Evolutionary conservation across 176 grass and related monocot species (phyloP), one percentile per base, ranked within the genome.

Genomic region (Triticum urartu): DNA sequence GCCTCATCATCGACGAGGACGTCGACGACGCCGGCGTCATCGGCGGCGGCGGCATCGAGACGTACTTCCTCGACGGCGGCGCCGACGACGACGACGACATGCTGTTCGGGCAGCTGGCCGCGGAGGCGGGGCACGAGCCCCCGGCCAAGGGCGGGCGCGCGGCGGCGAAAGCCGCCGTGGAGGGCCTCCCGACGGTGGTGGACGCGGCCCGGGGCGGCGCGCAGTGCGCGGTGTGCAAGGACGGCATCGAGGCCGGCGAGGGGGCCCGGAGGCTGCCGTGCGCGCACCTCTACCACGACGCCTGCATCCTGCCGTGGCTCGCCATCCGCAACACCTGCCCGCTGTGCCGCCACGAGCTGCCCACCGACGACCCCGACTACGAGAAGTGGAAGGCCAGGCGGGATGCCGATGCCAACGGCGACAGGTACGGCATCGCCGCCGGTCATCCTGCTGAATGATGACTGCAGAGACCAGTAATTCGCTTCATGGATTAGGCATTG

Each of bases 191-290:
- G 4, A 91, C 84, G 22, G 88, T 99, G 72, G 71, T 68, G 39
- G 84, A 75, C 58, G 75, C 82, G 25, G 86, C n/a, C 2, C 54
- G 71, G 32, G 81, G 67, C 70, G 82, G 86, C 35, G 25, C 70
- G 25, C 73, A 81, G 80, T 96, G 97, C 85, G 94, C 97, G 10
- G 92, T 96, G 48, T 99, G 97, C 86, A 99, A 94, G 85, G 94
- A 94, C 39, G 67, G 81, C 59, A 81, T 94, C 65, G 67, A 82
- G 80, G 88, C 83, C 11, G 90, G 80, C 43, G 94, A 91, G 66
- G 67, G 50, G 10, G 90, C 93, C 47, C 84, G 86, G 74, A 83
- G 78, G 78, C 72, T 94, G 85, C 94, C 94, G 40, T 97, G 94
- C 83, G 87, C 86, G 60, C 94, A 94, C 80, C 81, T 92, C 77